Base-by-base conservation (phyloP, 139 green algal genomes). In the Volvox africanus region DNA sequence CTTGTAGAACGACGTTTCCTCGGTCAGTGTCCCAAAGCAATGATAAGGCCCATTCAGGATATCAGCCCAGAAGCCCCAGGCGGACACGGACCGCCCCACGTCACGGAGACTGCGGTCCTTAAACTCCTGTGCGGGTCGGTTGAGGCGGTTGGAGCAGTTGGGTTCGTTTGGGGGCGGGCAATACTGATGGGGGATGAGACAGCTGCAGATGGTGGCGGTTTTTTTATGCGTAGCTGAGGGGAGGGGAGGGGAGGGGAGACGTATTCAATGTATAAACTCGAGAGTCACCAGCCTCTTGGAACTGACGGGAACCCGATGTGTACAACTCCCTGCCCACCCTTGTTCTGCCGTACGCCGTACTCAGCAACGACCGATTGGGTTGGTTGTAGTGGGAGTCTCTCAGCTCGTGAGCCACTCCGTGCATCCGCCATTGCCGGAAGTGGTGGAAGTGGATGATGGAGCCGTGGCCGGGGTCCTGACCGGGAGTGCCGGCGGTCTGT, bases 401-500 rank as follows among this genome's bases (percentile, higher is more conserved):
- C 91, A 97, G 92, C 93, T 97, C 95, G 88, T 96, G 94, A 13
- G 96, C 95, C 28, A 97, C 81, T 21, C 93, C 88, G 85, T 91
- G 80, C 88, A 92, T 87, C 61, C 88, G 88, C 87, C 93, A 95
- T 81, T 92, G 73, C 36, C 91, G 94, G 94, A 97, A 98, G 77
- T 98, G 95, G 62, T 95, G 86, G 89, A 95, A 95, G 86, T 97
- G 94, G 32, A 98, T 94, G 85, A 98, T 96, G 92, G 81, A 95
- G 83, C 94, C 92, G 1, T 75, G 12, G 17, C 82, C 67, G 28
- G 91, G 55, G 80, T 96, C 93, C 30, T 89, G 37, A 22, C 93
- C 93, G 13, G 93, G 95, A 0, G 92, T 95, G 73, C 95, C 95
- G 18, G 88, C 87, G 30, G 91, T 77, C 75, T 89, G 50, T 12